Base-by-base conservation (phyloP, 805 yeast species). In the Torulaspora quercuum region DNA sequence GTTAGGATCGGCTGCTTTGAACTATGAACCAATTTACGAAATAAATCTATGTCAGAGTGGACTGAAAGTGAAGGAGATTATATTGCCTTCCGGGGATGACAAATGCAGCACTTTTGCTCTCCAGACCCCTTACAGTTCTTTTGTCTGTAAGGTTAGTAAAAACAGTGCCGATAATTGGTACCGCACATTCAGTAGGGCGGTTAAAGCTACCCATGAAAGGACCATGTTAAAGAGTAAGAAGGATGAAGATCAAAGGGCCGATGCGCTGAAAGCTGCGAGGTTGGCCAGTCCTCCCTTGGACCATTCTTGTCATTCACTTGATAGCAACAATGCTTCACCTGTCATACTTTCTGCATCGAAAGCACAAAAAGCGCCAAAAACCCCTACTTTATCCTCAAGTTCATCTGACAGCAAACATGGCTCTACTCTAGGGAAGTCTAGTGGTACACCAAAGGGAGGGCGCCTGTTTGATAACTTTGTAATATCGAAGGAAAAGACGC, bases 141-240 rank as follows among this genome's bases (percentile, higher is more conserved):
- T 79, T 46, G 66, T 73, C 3, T 73, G 78, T 54, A 80, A 77
- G 46, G 76, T 73, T 7, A 74, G 74, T 25, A 71, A 68, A 37
- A 57, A 53, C 25, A 81, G 75, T 23, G 64, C 76, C 1, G 60
- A 68, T 9, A 52, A 63, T 12, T 82, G 90, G 90, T 73, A 84
- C 1, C 69, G 67, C 23, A 55, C 73, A 0, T 56, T 80, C 12
- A 74, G 72, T 4, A 69, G 65, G 39, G 64, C 81, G 2, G 70
- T 75, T 34, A 53, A 57, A 9, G 63, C 67, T 25, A 75, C 72
- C 20, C 68, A 64, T 40, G 82, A 78, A 29, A 64, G 75, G 59
- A 64, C 21, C 68, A 70, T 46, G 11, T 27, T 34, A 5, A 44
- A 39, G 11, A 31, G 32, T 15, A 33, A 36, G 23, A 45, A 29